A percentile compares a stretch with the other conserved stretches of the same genome.
These are phyloP conservation scores for Neocallimastix lanati DNA, from an alignment of 192 early-diverging fungal genomes.

Conservation along the genomic window DNA sequence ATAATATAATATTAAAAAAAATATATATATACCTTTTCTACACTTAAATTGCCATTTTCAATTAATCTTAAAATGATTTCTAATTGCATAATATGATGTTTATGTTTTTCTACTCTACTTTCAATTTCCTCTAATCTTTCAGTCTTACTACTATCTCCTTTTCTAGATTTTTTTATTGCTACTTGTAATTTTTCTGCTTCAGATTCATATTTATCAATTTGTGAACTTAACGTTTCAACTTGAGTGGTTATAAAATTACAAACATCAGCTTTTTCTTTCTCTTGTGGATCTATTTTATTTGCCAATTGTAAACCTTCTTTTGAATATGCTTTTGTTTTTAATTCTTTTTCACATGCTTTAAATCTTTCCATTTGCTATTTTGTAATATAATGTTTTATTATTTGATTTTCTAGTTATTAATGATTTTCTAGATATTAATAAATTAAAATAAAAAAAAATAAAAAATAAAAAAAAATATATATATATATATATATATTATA, in stretches of 20 bases:
- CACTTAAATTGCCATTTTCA: conserved; percentile 74
- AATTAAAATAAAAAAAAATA: too few relatives aligned
- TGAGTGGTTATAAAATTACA: conserved; percentile 65
- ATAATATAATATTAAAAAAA: too few relatives aligned
- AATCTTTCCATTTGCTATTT: conserved; percentile 92
- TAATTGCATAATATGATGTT: conserved; percentile 72
- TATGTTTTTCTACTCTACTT: conserved; percentile 67
- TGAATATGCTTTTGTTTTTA: conserved; percentile 97
- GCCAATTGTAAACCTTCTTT: conserved; percentile 74
- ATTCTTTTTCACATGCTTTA: conserved; percentile 93
- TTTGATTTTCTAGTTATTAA: too few relatives aligned
- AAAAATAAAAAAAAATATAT: too few relatives aligned
- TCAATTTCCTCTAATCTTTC: conserved; percentile 57
- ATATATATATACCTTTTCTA: conserved; percentile 53
- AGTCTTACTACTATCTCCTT: conserved; percentile 55
- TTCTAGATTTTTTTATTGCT: conserved; percentile 48
- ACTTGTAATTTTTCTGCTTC: conserved; percentile 59
- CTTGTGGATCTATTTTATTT: conserved; percentile 78
- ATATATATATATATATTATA: too few relatives aligned
- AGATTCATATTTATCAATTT: conserved; percentile 85
- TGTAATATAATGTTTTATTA: too few relatives aligned
- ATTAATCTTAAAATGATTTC: conserved; percentile 84
- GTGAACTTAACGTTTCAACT: conserved; percentile 66
- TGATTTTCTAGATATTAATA: too few relatives aligned
- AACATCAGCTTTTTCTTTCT: conserved; percentile 73